Evolutionary conservation across 345 rosid genomes (phyloP).

Genomic region (Corchorus capsularis): DNA sequence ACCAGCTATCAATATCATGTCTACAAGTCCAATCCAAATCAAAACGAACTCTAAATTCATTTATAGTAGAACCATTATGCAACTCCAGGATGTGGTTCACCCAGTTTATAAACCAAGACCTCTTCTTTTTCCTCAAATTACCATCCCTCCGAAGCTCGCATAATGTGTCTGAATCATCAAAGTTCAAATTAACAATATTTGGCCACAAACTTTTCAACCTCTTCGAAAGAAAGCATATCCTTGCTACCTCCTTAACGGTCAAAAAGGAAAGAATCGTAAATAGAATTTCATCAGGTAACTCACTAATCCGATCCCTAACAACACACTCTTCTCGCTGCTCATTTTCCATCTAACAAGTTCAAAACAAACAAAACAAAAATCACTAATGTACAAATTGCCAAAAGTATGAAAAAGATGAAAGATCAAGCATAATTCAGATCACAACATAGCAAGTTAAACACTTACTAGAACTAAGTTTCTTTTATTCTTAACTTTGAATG

Average conservation of each 20-base stretch:
- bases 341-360: slow-evolving; percentile 1
- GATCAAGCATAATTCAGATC: not conserved
- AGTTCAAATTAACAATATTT: slow-evolving; percentile 2
- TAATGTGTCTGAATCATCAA: slow-evolving; percentile 9
- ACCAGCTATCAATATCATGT: slow-evolving; percentile 14
- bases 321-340: not conserved
- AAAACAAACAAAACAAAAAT: not conserved
- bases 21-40: slow-evolving; percentile 16
- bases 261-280: slow-evolving; percentile 7
- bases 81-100: slow-evolving; percentile 8
- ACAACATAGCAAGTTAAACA: not conserved
- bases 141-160: slow-evolving; percentile 1
- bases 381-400: not conserved
- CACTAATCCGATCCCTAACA: slow-evolving; percentile 6
- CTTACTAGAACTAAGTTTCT: not conserved
- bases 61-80: slow-evolving; percentile 8
- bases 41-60: slow-evolving; percentile 17
- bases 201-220: slow-evolving; percentile 10
- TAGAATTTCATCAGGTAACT: slow-evolving; percentile 2
- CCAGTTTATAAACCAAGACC: slow-evolving; percentile 8
- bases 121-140: slow-evolving; percentile 9
- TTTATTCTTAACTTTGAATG: not conserved
- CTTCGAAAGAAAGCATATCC: slow-evolving; percentile 15
- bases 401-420: not conserved
- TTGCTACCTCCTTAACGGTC: slow-evolving; percentile 14